Base-by-base conservation (phyloP, 192 early-diverging fungal genomes). In the Entrophospora sp. region DNA sequence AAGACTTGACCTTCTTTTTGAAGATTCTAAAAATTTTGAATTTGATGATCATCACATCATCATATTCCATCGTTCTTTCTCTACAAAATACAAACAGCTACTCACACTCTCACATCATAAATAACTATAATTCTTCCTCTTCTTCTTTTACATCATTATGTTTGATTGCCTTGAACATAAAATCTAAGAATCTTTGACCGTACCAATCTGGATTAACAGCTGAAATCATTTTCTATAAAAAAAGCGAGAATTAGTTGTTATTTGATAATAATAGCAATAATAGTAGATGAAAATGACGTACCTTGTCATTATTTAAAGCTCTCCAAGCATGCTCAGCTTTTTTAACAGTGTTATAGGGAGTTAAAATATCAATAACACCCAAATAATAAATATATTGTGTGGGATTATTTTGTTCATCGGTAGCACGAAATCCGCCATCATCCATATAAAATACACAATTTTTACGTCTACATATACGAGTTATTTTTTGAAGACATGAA, bases 311-410 rank as follows among this genome's bases (percentile, higher is more conserved):
- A 14, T 80, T 81, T 56, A 97, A 68, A 7, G 85, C 78, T 75
- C 96, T 99, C 81, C 88, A 94, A 25, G 90, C 74, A 64, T 93
- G 90, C 71, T 99, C 97, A 35, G 88, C 66, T 67, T 89, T 86
- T 76, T 99, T 99, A 49, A 82, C 74, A 30, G 83, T 71, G 73
- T 92, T 88, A 76, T 97, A 99, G 5, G 90, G 86, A 16, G 97
- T 99, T 59, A 99, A 82, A 48, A 99, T 98, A 69, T 99, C 97
- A 57, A 99, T 99, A 64, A 97, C 87, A 13, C 95, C 95, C 66
- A 99, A 82, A 70, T 94, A 97, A 77, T 98, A 98, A 8, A 97
- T 78, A 55, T 87, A 77, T 49, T 82, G 77, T 8, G 81, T 70
- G 2, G 87, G 82, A 44, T 83, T 69, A 69, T 96, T 86, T 43